A percentile compares a stretch with the other conserved stretches of the same genome.
Evolutionary conservation across 2,329 filamentous ascomycete species (phyloP).

Genomic region (Calonectria naviculata): DNA sequence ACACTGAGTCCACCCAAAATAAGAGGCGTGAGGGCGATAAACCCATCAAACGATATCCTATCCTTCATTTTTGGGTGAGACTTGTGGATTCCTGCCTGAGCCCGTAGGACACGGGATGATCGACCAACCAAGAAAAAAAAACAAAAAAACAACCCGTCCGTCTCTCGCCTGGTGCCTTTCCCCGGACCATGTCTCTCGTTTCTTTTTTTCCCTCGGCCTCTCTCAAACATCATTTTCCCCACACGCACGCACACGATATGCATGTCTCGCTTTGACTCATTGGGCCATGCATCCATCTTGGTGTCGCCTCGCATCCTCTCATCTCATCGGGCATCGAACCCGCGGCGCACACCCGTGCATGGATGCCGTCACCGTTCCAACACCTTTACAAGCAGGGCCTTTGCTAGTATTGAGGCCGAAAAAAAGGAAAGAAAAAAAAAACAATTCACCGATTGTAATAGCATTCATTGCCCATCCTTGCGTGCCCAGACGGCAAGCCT

Average conservation of each 20-base stretch:
- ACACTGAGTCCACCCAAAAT: background rate
- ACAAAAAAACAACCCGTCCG: background rate
- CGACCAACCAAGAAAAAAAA: background rate
- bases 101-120: background rate
- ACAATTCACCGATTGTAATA: background rate
- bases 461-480: too few species aligned
- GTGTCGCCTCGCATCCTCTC: conserved; percentile 3
- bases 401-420: background rate
- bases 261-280: conserved; percentile 13
- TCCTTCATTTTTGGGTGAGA: background rate
- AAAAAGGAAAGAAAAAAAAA: background rate
- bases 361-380: conserved; percentile 5
- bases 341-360: background rate
- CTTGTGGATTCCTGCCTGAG: background rate
- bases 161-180: background rate
- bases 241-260: background rate
- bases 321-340: conserved; percentile 8
- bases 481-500: too few species aligned
- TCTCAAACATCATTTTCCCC: background rate
- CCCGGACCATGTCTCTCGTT: background rate
- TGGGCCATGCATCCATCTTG: background rate
- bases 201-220: background rate
- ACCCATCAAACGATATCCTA: background rate
- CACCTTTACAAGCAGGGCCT: background rate
- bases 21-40: background rate